Evolutionary conservation across 441 rosid species (phyloP).

Genomic region (Breynia disticha): DNA sequence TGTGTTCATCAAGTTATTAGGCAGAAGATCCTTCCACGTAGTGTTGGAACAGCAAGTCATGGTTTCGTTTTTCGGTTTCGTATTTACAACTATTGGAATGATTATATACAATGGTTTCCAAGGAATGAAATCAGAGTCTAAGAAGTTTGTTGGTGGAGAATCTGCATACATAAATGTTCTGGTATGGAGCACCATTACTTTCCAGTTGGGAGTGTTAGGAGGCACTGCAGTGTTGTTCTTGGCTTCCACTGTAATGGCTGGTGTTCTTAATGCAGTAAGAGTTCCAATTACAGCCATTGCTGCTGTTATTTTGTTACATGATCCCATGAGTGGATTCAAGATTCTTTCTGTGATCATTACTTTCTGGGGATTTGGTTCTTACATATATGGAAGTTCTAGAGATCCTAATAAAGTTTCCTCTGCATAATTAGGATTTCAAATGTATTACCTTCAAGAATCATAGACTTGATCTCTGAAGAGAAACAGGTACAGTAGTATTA

Average conservation of each 20-base stretch:
- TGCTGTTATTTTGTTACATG: constrained; percentile 59
- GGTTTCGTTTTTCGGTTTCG: constrained; percentile 59
- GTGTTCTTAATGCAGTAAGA: constrained; percentile 73
- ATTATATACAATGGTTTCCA: constrained; percentile 40
- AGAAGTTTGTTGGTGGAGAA: constrained; percentile 47
- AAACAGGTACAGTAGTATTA: no score
- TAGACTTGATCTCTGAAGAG: no score
- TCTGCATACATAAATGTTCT: constrained; percentile 40
- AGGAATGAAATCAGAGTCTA: constrained; percentile 50
- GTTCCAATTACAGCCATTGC: constrained; percentile 73
- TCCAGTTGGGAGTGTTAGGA: constrained; percentile 76
- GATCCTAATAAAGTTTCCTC: constrained; percentile 21
- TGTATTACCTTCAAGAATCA: neutral
- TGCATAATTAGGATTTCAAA: neutral
- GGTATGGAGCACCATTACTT: constrained; percentile 56
- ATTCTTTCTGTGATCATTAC: constrained; percentile 57
- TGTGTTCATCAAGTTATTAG: constrained; percentile 53
- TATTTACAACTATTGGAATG: constrained; percentile 58
- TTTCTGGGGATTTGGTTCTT: constrained; percentile 69
- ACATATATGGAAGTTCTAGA: constrained; percentile 48
- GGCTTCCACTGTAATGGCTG: constrained; percentile 71
- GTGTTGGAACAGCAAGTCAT: constrained; percentile 76
- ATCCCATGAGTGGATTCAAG: constrained; percentile 84
- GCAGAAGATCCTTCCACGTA: constrained; percentile 70
- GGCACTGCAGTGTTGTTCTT: constrained; percentile 56